A percentile compares a stretch with the other conserved stretches of the same genome.
Conservation (phyloP, 768 basidiomycete genomes). For the Podaxis sp. region DNA sequence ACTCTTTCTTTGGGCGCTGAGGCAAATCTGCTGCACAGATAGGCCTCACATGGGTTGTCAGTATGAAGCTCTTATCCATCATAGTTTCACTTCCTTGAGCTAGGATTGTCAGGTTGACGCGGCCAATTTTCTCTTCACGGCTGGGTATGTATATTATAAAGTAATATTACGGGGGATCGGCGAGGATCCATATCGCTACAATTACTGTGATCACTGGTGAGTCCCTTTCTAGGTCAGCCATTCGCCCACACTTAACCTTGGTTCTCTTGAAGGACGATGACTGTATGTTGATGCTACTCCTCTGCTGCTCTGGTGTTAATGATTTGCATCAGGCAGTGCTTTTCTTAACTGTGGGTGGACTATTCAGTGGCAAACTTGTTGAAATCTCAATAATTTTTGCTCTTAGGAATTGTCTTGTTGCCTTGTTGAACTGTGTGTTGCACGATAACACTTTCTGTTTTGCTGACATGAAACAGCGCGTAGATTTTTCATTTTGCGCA, state of each 20-base stretch:
- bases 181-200: neutral
- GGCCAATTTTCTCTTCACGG: neutral
- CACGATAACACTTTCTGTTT: neutral
- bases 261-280: neutral
- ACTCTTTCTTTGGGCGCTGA: neutral
- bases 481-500: constrained; percentile 6
- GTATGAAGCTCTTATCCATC: neutral
- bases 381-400: neutral
- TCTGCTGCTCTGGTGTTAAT: neutral
- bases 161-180: neutral
- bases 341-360: neutral
- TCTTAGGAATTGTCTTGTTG: neutral
- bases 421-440: constrained; percentile 3
- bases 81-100: neutral
- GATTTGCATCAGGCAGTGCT: neutral
- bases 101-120: neutral
- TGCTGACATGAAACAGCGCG: neutral
- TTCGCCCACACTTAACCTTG: neutral
- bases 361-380: neutral
- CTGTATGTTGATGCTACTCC: neutral
- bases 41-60: neutral
- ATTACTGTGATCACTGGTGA: neutral
- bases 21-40: neutral
- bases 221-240: neutral
- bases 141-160: neutral